Percentiles rank a stretch among this genome's conserved stretches.
These are phyloP conservation scores for Diplocarpon mali DNA, from an alignment of 2,329 filamentous ascomycete species.

Conservation along the genomic window DNA sequence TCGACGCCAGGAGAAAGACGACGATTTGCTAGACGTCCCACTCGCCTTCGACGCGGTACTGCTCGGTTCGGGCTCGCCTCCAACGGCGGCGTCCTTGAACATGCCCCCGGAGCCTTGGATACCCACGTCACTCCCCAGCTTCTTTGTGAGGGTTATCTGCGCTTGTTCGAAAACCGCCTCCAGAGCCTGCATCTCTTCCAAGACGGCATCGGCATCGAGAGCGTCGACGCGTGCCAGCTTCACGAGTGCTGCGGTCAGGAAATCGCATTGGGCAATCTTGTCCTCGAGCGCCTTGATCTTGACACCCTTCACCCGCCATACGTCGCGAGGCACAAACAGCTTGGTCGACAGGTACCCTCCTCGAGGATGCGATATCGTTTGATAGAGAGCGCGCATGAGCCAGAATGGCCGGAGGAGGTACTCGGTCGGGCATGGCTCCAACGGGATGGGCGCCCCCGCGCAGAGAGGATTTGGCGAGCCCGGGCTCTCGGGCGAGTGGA, in stretches of 20 bases:
- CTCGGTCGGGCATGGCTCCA: constrained; percentile 88
- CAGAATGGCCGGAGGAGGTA: constrained; percentile 90
- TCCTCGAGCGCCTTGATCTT: constrained; percentile 89
- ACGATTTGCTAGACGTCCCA: constrained; percentile 62
- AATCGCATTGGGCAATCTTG: constrained; percentile 84
- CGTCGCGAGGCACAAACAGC: constrained; percentile 83
- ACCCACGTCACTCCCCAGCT: constrained; percentile 87
- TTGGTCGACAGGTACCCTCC: constrained; percentile 88
- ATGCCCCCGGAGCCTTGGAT: constrained; percentile 61
- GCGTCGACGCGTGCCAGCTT: constrained; percentile 79
- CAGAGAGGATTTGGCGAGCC: constrained; percentile 54
- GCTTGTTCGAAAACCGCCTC: constrained; percentile 81
- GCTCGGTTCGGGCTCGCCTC: constrained; percentile 34
- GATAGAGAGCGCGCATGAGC: constrained; percentile 90
- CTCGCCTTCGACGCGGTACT: constrained; percentile 35
- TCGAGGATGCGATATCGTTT: constrained; percentile 81
- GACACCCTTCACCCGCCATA: constrained; percentile 88
- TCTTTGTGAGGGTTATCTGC: constrained; percentile 64
- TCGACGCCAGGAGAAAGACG: constrained; percentile 82
- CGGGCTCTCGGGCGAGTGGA: constrained; percentile 55
- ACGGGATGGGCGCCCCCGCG: constrained; percentile 57
- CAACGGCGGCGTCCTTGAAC: constrained; percentile 57
- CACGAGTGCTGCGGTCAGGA: constrained; percentile 76
- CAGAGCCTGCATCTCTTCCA: constrained; percentile 87
- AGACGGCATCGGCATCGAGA: constrained; percentile 78